Percentiles rank a stretch among this genome's conserved stretches.
phyloP scores from a whole-genome alignment of 1,284 basidiomycete genomes.

The Heterobasidion irregulare region DNA sequence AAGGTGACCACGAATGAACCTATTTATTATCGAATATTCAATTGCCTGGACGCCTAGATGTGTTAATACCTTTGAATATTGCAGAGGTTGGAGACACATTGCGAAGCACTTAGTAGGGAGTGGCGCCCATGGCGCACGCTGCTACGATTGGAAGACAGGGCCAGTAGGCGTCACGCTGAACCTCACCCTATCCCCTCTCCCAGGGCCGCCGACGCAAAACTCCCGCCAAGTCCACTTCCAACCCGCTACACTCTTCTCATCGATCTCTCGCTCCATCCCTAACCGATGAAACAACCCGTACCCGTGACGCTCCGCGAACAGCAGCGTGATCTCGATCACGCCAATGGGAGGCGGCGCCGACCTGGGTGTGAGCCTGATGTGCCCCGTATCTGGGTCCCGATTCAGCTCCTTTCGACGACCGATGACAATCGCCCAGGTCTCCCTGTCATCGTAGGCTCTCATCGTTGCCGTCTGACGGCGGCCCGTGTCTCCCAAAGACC shows the following conservation, averaged over 20 bases:
- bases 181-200: background rate
- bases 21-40: no score
- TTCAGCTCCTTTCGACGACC: background rate
- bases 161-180: background rate
- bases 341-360: background rate
- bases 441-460: background rate
- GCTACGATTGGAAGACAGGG: background rate
- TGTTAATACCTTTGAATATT: no score
- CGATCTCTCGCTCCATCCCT: background rate
- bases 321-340: background rate
- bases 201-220: background rate
- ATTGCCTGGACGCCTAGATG: no score
- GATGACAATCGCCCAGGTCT: background rate
- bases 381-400: background rate
- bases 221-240: background rate
- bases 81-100: no score
- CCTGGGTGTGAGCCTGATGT: background rate
- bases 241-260: background rate
- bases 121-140: no score
- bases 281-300: background rate
- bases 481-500: background rate
- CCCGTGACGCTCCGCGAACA: background rate
- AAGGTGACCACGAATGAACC: no score
- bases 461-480: background rate
- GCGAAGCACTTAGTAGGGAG: no score